Base-by-base conservation (phyloP, 2,329 filamentous ascomycete species). In the Ophiostoma fasciatum region DNA sequence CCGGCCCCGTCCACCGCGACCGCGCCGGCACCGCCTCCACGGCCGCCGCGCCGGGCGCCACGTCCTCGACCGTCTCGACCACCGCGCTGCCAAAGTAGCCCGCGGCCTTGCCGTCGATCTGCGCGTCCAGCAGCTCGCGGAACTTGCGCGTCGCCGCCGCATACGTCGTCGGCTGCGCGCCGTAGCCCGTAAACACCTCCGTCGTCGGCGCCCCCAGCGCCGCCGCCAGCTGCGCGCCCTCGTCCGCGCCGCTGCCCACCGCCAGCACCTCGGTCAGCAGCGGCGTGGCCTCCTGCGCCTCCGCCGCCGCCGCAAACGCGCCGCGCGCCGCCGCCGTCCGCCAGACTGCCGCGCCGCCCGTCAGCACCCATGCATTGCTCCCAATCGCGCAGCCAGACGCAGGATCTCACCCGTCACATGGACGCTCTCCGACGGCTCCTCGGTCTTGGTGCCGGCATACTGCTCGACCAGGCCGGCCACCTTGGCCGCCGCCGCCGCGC, bases 141-240 rank as follows among this genome's bases (percentile, higher is more conserved):
- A 49, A 49, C 35, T 29, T 21, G 10, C 21, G 37, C 22, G 40
- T 35, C 10, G 45, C 39, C 12, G 25, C 44, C n/a, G 21, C 34
- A 29, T 46, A 51, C 9, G 11, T 33, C 10, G 37, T 40, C 3
- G 42, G 30, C 36, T 42, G 37, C 6, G 39, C 40, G n/a, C 43
- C 45, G 39, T 42, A 49, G 22, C 42, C 45, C 11, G 48, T 47
- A 28, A 48, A 49, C 4, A 49, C 35, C 40, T 49, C 49, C 7
- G 48, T 49, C 28, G 41, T 40, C 2, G 48, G 45, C 18, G 44
- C 41, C 9, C 25, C 32, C 4, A 42, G 25, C 2, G 34, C 37
- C 10, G 22, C 21, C 1, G 19, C 13, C 19, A 29, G 17, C 19
- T n/a, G 22, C 22, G 15, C n/a, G n/a, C n/a, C 6, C 15, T 13